A percentile compares a stretch with the other conserved stretches of the same genome.
phyloP scores from a whole-genome alignment of 2,329 filamentous ascomycete species.

The Colletotrichum caudatum region DNA sequence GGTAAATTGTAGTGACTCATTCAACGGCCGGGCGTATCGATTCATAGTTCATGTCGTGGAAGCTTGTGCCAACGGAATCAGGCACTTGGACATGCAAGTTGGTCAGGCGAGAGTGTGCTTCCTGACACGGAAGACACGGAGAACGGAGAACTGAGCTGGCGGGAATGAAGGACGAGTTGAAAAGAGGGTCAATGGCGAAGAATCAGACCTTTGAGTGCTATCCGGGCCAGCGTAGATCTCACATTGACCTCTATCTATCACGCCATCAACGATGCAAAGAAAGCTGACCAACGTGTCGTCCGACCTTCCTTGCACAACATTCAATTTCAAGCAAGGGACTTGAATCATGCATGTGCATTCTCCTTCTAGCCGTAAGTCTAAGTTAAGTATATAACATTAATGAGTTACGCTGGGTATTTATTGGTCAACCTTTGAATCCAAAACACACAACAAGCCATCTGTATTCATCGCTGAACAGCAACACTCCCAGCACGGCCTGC shows the following conservation, averaged over 20 bases:
- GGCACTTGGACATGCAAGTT: not conserved
- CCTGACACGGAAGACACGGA: not conserved
- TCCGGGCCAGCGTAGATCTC: no score
- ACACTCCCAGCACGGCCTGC: not conserved
- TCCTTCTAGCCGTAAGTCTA: not conserved
- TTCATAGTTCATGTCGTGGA: not conserved
- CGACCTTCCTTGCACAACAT: not conserved
- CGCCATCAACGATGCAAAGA: not conserved
- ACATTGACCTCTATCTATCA: no score
- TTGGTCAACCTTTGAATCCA: not conserved
- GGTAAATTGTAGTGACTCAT: not conserved
- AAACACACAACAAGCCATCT: not conserved
- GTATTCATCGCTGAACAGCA: not conserved
- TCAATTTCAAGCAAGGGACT: not conserved
- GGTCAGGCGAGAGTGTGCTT: not conserved
- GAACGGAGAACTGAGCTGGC: not conserved
- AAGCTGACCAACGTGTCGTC: not conserved
- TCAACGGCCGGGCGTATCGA: not conserved
- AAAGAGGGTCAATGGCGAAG: not conserved
- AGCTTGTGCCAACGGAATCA: not conserved
- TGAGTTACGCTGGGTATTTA: slow-evolving; percentile 8
- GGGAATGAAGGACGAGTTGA: not conserved
- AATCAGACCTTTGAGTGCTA: not conserved
- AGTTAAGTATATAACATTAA: slow-evolving; percentile 14
- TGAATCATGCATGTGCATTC: not conserved